Evolutionary conservation across 805 yeast genomes (phyloP), one percentile per base, ranked within the genome.

Genomic region (Yamadazyma sp.): DNA sequence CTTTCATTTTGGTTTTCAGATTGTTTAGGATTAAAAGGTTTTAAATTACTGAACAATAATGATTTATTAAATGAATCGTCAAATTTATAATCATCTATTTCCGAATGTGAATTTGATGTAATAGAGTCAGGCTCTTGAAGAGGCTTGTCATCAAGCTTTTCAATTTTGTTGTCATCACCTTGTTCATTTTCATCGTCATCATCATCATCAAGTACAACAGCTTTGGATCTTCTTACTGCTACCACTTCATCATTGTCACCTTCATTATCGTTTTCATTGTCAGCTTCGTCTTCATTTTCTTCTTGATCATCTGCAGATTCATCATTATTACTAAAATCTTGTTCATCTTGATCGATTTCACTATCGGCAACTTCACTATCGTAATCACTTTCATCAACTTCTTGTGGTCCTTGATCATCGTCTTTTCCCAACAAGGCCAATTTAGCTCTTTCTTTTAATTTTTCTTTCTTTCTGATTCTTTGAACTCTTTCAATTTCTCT

Each of bases 401-500:
- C 52, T 10, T 43, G 41, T 35, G 45, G 43, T 5, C 44, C 47
- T 3, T 35, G 27, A 12, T 44, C 38, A 25, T 46, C 51, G 15
- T 44, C 49, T 37, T 48, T 47, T 6, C 49, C 49, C n/a, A 56
- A 28, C 35, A 62, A 48, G 3, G 65, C 67, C 32, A 47, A 35
- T 27, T 56, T 59, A 5, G 61, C 76, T 49, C 43, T 62, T 50
- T 53, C 69, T 50, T 51, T 49, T 15, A 60, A 35, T 43, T 60
- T 64, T 41, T 72, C 76, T 37, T 60, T 55, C 43, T 60, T 62
- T 29, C 76, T 62, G 20, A 75, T 63, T 13, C 62, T 62, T 33
- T 65, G 53, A 11, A 62, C 73, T 44, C 80, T 63, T 38, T 69
- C 69, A 42, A 74, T 66, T 48, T 75, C 80, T 38, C 73, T 62